These are phyloP conservation scores for Byssothecium circinans DNA, from an alignment of 2,329 filamentous ascomycete species.

Conservation along the genomic window DNA sequence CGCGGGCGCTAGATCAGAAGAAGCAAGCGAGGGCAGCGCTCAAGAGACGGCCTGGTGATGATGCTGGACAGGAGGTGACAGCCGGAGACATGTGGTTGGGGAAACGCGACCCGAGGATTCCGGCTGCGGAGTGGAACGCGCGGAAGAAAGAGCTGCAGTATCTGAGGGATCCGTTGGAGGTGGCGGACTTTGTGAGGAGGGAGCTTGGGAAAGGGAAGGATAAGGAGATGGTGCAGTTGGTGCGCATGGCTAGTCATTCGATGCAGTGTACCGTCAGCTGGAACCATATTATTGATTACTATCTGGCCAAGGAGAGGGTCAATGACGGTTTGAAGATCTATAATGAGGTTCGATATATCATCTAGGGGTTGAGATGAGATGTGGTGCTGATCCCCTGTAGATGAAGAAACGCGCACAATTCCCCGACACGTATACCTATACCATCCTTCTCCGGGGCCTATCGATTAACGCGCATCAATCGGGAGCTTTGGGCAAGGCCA, in stretches of 20 bases:
- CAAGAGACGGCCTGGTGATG: slow-evolving; percentile 5
- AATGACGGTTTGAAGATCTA: slow-evolving; percentile 75
- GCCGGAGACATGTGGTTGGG: slow-evolving; percentile 26
- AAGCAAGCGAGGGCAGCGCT: slow-evolving; percentile 25
- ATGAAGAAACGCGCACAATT: slow-evolving; percentile 92
- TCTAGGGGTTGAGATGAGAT: background rate
- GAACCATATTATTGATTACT: slow-evolving; percentile 81
- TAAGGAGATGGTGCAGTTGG: slow-evolving; percentile 68
- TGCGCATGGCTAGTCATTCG: slow-evolving; percentile 67
- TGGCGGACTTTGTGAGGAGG: slow-evolving; percentile 67
- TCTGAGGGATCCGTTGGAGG: slow-evolving; percentile 70
- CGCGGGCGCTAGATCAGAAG: slow-evolving; percentile 26
- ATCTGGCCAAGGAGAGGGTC: slow-evolving; percentile 63
- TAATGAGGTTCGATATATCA: slow-evolving; percentile 68
- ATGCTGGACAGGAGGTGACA: slow-evolving; percentile 5
- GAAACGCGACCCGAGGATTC: slow-evolving; percentile 27
- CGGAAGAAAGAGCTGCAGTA: slow-evolving; percentile 62
- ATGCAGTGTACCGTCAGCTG: slow-evolving; percentile 74
- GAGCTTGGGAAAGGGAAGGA: slow-evolving; percentile 62
- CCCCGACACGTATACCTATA: slow-evolving; percentile 82
- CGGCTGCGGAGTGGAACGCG: slow-evolving; percentile 32
- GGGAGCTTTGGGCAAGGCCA: slow-evolving; percentile 66
- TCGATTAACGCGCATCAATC: slow-evolving; percentile 61
- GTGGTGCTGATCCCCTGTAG: slow-evolving; percentile 37
- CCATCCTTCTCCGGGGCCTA: slow-evolving; percentile 77